Evolutionary conservation across 768 basidiomycete species (phyloP).

Genomic region (Lanmaoa pseudosensibilis): DNA sequence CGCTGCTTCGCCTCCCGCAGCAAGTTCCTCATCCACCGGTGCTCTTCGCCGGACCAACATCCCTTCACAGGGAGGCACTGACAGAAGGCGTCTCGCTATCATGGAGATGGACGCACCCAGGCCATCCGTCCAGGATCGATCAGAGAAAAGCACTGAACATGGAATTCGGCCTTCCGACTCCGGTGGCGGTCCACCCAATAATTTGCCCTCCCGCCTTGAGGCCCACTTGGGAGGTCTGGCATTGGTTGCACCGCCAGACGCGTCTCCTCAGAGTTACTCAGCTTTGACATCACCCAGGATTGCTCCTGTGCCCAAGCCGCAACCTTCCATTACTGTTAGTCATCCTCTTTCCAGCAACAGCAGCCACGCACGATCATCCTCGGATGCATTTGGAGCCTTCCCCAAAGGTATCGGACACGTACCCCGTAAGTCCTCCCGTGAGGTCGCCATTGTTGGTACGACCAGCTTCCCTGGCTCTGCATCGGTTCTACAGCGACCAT

Average conservation of each 20-base stretch:
- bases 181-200: slow-evolving; percentile 30
- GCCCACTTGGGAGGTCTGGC: slow-evolving; percentile 49
- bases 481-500: slow-evolving; percentile 29
- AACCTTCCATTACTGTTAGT: slow-evolving; percentile 17
- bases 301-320: slow-evolving; percentile 39
- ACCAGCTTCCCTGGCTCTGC: slow-evolving; percentile 28
- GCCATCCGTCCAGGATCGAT: slow-evolving; percentile 27
- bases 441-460: slow-evolving; percentile 55
- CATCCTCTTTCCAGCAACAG: slow-evolving; percentile 13
- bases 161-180: slow-evolving; percentile 20
- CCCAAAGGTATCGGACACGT: slow-evolving; percentile 37
- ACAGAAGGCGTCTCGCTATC: slow-evolving; percentile 66
- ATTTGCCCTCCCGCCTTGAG: slow-evolving; percentile 39
- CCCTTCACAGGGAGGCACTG: slow-evolving; percentile 59
- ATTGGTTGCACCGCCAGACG: slow-evolving; percentile 73
- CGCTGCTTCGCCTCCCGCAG: slow-evolving; percentile 29
- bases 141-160: slow-evolving; percentile 21
- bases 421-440: slow-evolving; percentile 46
- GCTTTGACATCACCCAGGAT: slow-evolving; percentile 53
- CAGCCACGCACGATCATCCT: slow-evolving; percentile 47
- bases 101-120: slow-evolving; percentile 52
- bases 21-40: slow-evolving; percentile 28
- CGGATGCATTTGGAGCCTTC: slow-evolving; percentile 41
- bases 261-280: slow-evolving; percentile 51
- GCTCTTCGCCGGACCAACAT: slow-evolving; percentile 47